These are phyloP conservation scores for Picochlorum costavermella DNA, from an alignment of 139 green algal species.

Conservation along the genomic window DNA sequence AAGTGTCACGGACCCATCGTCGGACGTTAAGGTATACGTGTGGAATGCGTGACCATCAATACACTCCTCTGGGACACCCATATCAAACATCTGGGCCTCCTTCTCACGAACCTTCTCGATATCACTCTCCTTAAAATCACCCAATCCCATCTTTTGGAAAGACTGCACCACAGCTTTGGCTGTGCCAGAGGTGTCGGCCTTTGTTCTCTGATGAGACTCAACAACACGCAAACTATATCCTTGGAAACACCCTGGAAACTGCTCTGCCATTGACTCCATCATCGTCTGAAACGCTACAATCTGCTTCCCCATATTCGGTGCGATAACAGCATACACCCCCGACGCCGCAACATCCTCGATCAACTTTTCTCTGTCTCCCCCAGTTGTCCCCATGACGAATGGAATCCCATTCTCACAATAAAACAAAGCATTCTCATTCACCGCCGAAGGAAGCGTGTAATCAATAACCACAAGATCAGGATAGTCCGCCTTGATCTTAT, in stretches of 20 bases:
- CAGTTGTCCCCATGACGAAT: slow-evolving; percentile 99
- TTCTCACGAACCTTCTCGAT: slow-evolving; percentile 72
- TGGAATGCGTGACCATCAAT: slow-evolving; percentile 89
- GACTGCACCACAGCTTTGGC: slow-evolving; percentile 86
- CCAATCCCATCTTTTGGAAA: slow-evolving; percentile 74
- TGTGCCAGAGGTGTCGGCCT: slow-evolving; percentile 87
- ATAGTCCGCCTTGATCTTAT: slow-evolving; percentile 45
- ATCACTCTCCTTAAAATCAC: slow-evolving; percentile 60
- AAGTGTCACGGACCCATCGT: slow-evolving; percentile 74
- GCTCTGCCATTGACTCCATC: slow-evolving; percentile 84
- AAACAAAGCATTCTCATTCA: slow-evolving; percentile 83
- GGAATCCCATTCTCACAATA: slow-evolving; percentile 74
- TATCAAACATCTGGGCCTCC: slow-evolving; percentile 47
- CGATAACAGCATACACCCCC: slow-evolving; percentile 85
- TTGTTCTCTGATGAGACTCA: slow-evolving; percentile 95
- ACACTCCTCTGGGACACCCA: slow-evolving; percentile 57
- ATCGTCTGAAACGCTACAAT: slow-evolving; percentile 87
- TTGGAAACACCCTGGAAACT: slow-evolving; percentile 88
- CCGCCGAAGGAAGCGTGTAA: slow-evolving; percentile 82
- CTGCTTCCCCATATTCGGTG: slow-evolving; percentile 98
- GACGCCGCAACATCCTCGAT: slow-evolving; percentile 39
- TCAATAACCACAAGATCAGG: slow-evolving; percentile 87
- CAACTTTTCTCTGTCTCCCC: slow-evolving; percentile 83
- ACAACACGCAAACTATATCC: slow-evolving; percentile 85
- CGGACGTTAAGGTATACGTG: slow-evolving; percentile 86